These are phyloP conservation scores for Ogataea zsoltii DNA, from an alignment of 805 yeast species.

Conservation along the genomic window DNA sequence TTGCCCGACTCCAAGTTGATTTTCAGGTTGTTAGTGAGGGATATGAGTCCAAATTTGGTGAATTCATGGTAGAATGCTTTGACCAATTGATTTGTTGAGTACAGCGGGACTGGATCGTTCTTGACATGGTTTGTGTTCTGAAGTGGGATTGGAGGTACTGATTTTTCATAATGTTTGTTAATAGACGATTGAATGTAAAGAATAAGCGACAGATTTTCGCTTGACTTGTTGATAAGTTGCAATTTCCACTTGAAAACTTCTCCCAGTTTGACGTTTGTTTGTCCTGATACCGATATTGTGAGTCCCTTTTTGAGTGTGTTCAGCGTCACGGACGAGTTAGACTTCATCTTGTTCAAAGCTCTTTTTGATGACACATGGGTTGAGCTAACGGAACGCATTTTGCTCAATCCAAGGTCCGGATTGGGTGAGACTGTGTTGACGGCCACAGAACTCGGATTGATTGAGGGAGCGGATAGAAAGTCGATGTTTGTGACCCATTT, in stretches of 20 bases:
- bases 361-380: constrained; percentile 22
- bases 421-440: constrained; percentile 28
- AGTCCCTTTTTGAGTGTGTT: constrained; percentile 33
- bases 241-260: constrained; percentile 61
- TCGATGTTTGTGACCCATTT: constrained; percentile 42
- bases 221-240: constrained; percentile 62
- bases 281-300: constrained; percentile 61
- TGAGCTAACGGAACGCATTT: constrained; percentile 19
- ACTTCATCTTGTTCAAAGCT: constrained; percentile 20
- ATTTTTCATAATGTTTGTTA: constrained; percentile 37
- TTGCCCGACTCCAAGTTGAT: constrained; percentile 60
- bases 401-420: constrained; percentile 7
- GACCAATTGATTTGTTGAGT: constrained; percentile 29
- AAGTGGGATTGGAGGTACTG: constrained; percentile 38
- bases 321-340: constrained; percentile 27
- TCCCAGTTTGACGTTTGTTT: constrained; percentile 60
- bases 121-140: constrained; percentile 20
- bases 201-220: constrained; percentile 51
- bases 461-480: constrained; percentile 19
- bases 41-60: constrained; percentile 55
- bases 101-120: constrained; percentile 32
- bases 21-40: constrained; percentile 64
- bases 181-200: constrained; percentile 44
- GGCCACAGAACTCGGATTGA: constrained; percentile 6
- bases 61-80: constrained; percentile 37